Base-by-base conservation (phyloP, 1,284 basidiomycete species). In the Moniliophthora roreri region DNA sequence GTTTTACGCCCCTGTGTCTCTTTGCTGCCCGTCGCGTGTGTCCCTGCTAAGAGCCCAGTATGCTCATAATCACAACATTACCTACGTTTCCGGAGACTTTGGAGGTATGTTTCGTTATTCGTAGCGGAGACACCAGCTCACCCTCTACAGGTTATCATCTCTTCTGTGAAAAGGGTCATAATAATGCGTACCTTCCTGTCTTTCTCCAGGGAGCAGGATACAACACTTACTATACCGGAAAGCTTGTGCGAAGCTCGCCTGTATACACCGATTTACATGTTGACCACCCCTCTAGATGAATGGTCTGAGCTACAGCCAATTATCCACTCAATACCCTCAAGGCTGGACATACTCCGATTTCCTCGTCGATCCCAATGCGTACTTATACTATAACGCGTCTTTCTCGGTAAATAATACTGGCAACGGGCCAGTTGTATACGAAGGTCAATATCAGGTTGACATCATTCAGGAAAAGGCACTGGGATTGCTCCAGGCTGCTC, bases 11-110 rank as follows among this genome's bases (percentile, higher is more conserved):
- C 40, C 50, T 5, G 42, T 46, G 15, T 44, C 50, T 3, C 28
- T 51, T 28, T 51, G 50, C 35, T 51, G 50, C 45, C 50, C 50
- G 5, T 51, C 50, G 5, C 40, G 50, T 15, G 50, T 51, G 6
- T 51, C 50, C 9, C 23, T 51, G 15, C 23, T 44, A 16, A 51
- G 39, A 16, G 50, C 39, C 11, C 40, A 51, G 41, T 46, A 36
- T 23, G 41, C 50, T 9, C 50, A 51, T 32, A 51, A 51, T 35
- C 40, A 44, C 24, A 51, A 51, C 21, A 35, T 51, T 2, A 51
- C 50, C 21, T 44, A 37, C 21, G 50, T 51, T 8, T n/a, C 26
- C 11, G 41, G 41, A 15, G 26, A 10, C 21, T 51, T 36, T 26
- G 50, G 50, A 41, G 49, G 49, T 50, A 16, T 36, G 13, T 41